phyloP scores from a whole-genome alignment of 139 green algal species.

The Marvania coccoides region DNA sequence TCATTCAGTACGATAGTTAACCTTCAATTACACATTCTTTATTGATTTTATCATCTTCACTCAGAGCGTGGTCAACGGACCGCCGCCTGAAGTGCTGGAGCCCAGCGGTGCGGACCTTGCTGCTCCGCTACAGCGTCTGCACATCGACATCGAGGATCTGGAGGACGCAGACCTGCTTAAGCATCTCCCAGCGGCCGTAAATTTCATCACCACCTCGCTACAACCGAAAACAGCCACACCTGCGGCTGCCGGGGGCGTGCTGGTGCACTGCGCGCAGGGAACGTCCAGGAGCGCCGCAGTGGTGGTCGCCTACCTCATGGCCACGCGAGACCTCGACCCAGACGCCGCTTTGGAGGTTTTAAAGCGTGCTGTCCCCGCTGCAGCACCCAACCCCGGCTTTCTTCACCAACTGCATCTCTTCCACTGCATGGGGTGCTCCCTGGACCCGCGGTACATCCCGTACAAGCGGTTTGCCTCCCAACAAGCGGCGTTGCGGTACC shows the following conservation, averaged over 20 bases:
- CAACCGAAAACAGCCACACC: background rate
- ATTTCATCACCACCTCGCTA: conserved; percentile 17
- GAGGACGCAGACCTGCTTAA: conserved; percentile 32
- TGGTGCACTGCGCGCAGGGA: conserved; percentile 36
- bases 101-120: too few relatives aligned
- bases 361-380: conserved; percentile 13
- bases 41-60: background rate
- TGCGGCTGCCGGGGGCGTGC: background rate
- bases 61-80: conserved; percentile 14
- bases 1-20: background rate
- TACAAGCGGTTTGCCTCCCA: conserved; percentile 48
- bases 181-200: conserved; percentile 6
- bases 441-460: conserved; percentile 45
- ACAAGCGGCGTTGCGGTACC: conserved; percentile 35
- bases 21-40: too few relatives aligned
- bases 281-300: conserved; percentile 29
- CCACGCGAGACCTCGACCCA: background rate
- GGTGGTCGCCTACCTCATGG: conserved; percentile 44
- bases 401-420: conserved; percentile 63
- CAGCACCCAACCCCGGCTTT: conserved; percentile 65
- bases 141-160: conserved; percentile 16
- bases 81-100: background rate
- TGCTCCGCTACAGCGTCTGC: background rate
- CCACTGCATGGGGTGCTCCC: conserved; percentile 31
- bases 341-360: conserved; percentile 17